These are phyloP conservation scores for Sherardia arvensis DNA, from an alignment of 257 asterid species.

Conservation along the genomic window DNA sequence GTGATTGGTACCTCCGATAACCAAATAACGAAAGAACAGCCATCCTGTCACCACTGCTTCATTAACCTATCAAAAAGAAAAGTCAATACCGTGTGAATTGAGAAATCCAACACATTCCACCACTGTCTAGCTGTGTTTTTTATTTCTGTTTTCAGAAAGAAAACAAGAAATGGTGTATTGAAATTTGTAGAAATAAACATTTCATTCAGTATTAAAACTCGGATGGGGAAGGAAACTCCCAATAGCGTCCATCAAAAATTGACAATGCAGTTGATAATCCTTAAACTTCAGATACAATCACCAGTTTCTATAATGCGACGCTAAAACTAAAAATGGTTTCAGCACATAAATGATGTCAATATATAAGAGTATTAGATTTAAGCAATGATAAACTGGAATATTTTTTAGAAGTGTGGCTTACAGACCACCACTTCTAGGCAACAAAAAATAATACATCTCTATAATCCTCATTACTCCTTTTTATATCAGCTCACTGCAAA, in stretches of 20 bases:
- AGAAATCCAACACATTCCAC: not conserved
- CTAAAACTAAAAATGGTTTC: not conserved
- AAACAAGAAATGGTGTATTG: not conserved
- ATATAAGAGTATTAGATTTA: not conserved
- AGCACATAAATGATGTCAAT: not conserved
- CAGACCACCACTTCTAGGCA: not conserved
- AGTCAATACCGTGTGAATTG: not conserved
- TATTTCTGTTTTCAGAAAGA: not conserved
- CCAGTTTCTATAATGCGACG: not conserved
- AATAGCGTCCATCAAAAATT: no score
- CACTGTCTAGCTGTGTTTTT: no score
- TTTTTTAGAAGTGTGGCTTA: not conserved
- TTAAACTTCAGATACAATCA: no score
- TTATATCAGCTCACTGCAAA: not conserved
- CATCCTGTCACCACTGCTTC: conserved; percentile 96
- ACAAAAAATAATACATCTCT: not conserved
- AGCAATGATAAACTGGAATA: not conserved
- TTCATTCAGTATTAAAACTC: no score
- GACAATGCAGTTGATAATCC: no score
- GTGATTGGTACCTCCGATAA: conserved; percentile 75
- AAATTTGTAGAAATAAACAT: not conserved
- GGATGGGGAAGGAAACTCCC: not conserved
- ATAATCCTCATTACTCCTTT: not conserved
- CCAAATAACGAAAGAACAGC: conserved; percentile 94
- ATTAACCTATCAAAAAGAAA: conserved; percentile 54